Conservation (phyloP, 2,329 filamentous ascomycete species). For the Botryosphaeria dothidea region DNA sequence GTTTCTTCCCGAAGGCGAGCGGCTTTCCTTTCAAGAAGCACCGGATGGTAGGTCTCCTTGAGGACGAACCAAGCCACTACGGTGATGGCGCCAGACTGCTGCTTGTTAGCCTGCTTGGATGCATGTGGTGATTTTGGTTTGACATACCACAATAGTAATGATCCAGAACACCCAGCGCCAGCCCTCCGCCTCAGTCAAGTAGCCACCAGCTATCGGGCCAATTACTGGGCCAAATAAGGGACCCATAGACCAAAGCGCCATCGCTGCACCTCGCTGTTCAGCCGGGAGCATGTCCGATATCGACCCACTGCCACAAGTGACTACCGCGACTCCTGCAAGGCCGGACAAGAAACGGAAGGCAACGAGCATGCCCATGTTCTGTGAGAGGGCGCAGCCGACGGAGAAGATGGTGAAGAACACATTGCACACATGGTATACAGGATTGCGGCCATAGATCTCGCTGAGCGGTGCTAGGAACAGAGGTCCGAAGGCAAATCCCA, state of each 20-base stretch:
- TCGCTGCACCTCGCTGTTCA: conserved; percentile 51
- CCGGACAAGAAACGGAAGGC: conserved; percentile 32
- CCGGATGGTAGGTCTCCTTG: conserved; percentile 52
- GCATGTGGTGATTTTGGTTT: not conserved
- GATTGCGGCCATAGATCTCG: conserved; percentile 30
- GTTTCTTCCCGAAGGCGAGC: conserved; percentile 57
- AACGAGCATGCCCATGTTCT: conserved; percentile 27
- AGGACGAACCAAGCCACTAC: conserved; percentile 57
- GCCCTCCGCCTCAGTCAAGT: not conserved
- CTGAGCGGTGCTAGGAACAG: conserved; percentile 31
- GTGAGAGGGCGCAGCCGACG: conserved; percentile 30
- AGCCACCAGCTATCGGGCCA: conserved; percentile 36
- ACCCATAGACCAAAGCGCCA: conserved; percentile 52
- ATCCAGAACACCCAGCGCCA: conserved; percentile 15
- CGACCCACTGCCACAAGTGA: conserved; percentile 52
- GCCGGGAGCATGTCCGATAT: conserved; percentile 53
- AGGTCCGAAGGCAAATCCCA: conserved; percentile 30
- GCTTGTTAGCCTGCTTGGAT: conserved; percentile 28
- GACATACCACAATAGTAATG: not conserved
- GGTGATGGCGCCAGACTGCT: not conserved
- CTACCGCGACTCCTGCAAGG: conserved; percentile 24
- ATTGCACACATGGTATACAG: conserved; percentile 26
- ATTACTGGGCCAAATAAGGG: conserved; percentile 50
- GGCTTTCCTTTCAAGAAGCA: conserved; percentile 55
- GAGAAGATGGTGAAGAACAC: conserved; percentile 25